Evolutionary conservation across 768 basidiomycete species (phyloP).

Genomic region (Astraeus odoratus): DNA sequence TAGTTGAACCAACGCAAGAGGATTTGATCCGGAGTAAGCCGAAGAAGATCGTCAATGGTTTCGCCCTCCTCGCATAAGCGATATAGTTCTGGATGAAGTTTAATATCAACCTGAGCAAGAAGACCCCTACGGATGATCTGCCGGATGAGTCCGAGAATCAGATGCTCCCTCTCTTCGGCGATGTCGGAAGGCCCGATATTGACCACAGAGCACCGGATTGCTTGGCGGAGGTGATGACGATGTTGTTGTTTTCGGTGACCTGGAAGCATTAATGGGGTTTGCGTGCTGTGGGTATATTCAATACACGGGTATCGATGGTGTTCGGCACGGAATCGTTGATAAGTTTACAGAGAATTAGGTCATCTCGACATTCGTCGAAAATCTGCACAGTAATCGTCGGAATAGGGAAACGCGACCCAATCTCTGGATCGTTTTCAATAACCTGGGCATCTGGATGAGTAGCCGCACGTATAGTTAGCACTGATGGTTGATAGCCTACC

Average conservation of each 20-base stretch:
- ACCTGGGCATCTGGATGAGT: constrained; percentile 47
- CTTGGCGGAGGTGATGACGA: constrained; percentile 96
- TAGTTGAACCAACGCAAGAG: constrained; percentile 99
- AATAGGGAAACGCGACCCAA: constrained; percentile 79
- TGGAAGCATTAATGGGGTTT: constrained; percentile 95
- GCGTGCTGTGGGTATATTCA: constrained; percentile 77
- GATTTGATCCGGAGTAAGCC: constrained; percentile 96
- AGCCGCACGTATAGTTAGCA: not conserved
- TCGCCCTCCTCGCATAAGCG: constrained; percentile 94
- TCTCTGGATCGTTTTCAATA: constrained; percentile 83
- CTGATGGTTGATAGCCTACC: constrained; percentile 50
- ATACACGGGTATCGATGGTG: constrained; percentile 96
- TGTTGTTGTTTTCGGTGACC: constrained; percentile 99
- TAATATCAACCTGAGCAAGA: constrained; percentile 94
- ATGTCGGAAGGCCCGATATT: constrained; percentile 95
- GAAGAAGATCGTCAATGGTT: too few relatives aligned
- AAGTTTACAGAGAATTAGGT: constrained; percentile 93
- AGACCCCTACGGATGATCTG: constrained; percentile 94
- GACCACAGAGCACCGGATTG: constrained; percentile 97
- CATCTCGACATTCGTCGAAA: constrained; percentile 95
- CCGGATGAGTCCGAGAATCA: constrained; percentile 98
- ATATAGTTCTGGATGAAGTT: constrained; percentile 95
- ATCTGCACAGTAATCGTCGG: constrained; percentile 97
- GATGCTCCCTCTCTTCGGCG: constrained; percentile 88
- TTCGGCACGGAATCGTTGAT: constrained; percentile 99